Percentiles rank a stretch among this genome's conserved stretches.
Conservation (phyloP, 1,139 yeast species). For the Pneumocystis oryctolagi region DNA sequence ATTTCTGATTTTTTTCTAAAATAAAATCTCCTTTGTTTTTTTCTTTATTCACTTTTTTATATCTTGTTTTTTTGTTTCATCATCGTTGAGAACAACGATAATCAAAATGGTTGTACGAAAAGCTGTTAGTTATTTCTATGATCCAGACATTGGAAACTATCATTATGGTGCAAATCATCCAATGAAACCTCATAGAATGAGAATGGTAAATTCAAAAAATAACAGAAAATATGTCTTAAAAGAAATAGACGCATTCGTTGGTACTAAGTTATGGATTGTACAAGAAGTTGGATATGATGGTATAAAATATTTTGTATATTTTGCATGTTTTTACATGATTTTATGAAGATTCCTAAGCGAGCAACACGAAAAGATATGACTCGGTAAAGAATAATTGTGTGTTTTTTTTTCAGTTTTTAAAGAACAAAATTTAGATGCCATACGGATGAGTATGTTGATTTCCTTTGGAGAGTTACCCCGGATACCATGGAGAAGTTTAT, state of each 20-base stretch:
- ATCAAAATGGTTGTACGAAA: not conserved
- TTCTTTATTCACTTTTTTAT: not conserved
- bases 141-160: constrained; percentile 81
- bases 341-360: constrained; percentile 1
- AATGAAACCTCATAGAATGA: constrained; percentile 94
- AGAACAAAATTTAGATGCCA: not conserved
- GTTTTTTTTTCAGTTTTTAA: not conserved
- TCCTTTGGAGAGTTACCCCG: constrained; percentile 9
- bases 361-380: constrained; percentile 9
- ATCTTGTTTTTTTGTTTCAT: not conserved
- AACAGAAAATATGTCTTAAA: not conserved
- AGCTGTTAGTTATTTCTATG: not conserved
- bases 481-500: constrained; percentile 9
- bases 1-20: not conserved
- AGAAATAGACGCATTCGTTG: constrained; percentile 41
- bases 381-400: not conserved
- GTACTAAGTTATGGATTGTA: constrained; percentile 92
- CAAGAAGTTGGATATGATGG: constrained; percentile 87
- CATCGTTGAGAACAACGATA: no score
- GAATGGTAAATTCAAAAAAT: constrained; percentile 50
- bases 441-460: constrained; percentile 9
- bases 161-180: constrained; percentile 97
- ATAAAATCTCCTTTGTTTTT: not conserved
- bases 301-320: constrained; percentile 14
- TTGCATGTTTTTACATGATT: not conserved